Evolutionary conservation across 2,329 filamentous ascomycete genomes (phyloP).

Genomic region (Sordariomycetes sp.): DNA sequence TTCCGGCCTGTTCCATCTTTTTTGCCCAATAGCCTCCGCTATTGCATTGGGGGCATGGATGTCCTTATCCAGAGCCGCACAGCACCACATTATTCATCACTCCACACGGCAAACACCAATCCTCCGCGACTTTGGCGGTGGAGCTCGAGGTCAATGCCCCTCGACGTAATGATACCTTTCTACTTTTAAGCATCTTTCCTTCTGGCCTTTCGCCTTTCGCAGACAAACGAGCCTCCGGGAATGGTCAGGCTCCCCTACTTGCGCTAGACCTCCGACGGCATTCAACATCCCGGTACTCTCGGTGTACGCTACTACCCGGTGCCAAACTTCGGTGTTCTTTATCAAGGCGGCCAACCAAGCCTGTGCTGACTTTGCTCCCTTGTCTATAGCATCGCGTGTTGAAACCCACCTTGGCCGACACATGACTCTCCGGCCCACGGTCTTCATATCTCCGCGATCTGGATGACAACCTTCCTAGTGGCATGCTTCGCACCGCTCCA

Average conservation of each 20-base stretch:
- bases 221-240: background rate
- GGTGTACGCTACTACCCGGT: background rate
- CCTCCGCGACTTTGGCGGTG: background rate
- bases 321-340: background rate
- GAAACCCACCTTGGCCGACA: background rate
- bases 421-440: background rate
- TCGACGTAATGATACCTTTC: background rate
- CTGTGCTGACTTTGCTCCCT: background rate
- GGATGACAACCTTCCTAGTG: background rate
- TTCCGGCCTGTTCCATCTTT: background rate
- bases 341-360: background rate
- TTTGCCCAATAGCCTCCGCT: background rate
- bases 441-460: background rate
- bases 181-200: background rate
- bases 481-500: background rate
- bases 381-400: background rate
- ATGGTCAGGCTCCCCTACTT: background rate
- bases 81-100: background rate
- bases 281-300: background rate
- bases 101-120: background rate
- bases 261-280: background rate
- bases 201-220: background rate
- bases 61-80: background rate
- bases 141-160: background rate
- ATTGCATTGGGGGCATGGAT: background rate